Evolutionary conservation across 2,329 filamentous ascomycete genomes (phyloP), one percentile per base, ranked within the genome.

Genomic region (Xylaria sp.): DNA sequence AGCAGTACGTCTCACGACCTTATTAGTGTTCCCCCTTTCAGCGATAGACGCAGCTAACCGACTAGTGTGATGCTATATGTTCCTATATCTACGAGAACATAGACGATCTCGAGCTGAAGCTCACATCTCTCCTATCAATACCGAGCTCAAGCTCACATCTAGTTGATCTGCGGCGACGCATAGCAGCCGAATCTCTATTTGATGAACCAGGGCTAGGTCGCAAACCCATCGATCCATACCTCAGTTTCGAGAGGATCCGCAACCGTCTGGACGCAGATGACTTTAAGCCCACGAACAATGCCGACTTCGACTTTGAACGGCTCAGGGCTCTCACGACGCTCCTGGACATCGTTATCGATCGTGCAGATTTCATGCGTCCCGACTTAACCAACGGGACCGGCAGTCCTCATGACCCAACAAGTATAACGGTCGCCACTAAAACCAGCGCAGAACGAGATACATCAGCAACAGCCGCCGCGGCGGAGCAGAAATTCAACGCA

Each of bases 271-370:
- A 80, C 13, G 75, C 79, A 5, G 79, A 83, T 0, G 82, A 85
- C 28, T 91, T 91, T 74, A 76, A 79, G 25, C 81, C 91, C 72
- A 83, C 79, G 3, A 82, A 82, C 48, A 67, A 44, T 46, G 28
- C 51, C 34, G 66, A 97, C 80, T 97, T 93, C 79, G 82, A 97
- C 79, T 97, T 92, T 79, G 82, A 84, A 18, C 85, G 90, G 64
- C 86, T 98, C 1, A 84, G 86, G 41, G 89, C 92, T 2, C 84
- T 89, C 18, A 83, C 92, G 3, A 81, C 86, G 2, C 86, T 97
- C 23, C 86, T 98, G 5, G 91, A 96, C 76, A 87, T 93, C 48
- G 91, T 89, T 18, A 84, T 98, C 61, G 92, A 93, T 69, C 88
- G 91, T 67, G 92, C 87, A 1, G 79, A 80, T 73, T 78, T 75